Evolutionary conservation across 2,329 filamentous ascomycete genomes (phyloP), one percentile per base, ranked within the genome.

Genomic region (Elsinoe necatrix): DNA sequence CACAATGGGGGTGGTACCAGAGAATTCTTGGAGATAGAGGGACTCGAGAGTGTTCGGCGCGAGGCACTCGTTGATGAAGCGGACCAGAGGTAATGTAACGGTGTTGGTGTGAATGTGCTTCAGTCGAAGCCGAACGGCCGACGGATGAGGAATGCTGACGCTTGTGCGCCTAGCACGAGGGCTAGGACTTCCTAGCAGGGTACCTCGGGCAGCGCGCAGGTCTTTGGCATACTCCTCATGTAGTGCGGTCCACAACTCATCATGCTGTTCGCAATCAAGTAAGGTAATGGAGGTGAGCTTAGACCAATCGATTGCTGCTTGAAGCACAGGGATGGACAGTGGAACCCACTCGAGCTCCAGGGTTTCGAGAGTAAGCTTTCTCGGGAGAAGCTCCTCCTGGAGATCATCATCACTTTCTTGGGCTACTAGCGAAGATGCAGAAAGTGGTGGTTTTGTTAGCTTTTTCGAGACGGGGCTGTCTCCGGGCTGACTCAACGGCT

Each of bases 41-140:
- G 83, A 83, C 69, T 93, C 86, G n/a, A 93, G 74, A 25, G 82
- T 86, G 67, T 93, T 88, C 0, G 88, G 88, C 18, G 84, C 84
- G 35, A 93, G 75, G 0, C 86, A 85, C 60, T 91, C 86, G 63
- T 85, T 87, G 60, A 93, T 75, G 65, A 93, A 92, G 1, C 77
- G 76, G 55, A 93, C 81, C 14, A 93, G 72, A 21, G 84, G 76
- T 6, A 80, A 74, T 0, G 86, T 87, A 1, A 87, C 84, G 11
- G 77, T 78, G 69, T 93, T 87, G 1, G 86, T 89, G 64, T 91
- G 86, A 12, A 93, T 78, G 73, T 84, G 80, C 69, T 85, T 90
- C 54, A 93, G 72, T 4, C 80, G 81, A 9, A 93, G 74, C 14
- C 56, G 77, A 75, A 45, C 18, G n/a, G 29, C 41, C 9, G 39